A percentile compares a stretch with the other conserved stretches of the same genome.
Evolutionary conservation across 257 asterid genomes (phyloP).

Genomic region (Cynanchum wilfordii): DNA sequence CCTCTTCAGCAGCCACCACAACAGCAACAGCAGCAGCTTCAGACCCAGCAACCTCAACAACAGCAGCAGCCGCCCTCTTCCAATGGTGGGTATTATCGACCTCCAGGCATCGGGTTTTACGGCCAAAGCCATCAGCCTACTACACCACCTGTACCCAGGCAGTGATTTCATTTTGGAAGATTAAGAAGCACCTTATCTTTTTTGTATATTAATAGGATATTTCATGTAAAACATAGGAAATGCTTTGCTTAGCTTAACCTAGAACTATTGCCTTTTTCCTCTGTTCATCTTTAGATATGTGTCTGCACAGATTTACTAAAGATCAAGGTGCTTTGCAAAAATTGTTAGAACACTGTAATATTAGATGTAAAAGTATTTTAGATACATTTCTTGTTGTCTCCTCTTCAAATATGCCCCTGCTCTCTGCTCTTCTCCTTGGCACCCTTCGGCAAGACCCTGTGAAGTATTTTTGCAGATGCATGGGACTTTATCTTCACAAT

Average conservation of each 20-base stretch:
- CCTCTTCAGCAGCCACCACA: conserved; percentile 37
- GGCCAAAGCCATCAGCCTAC: conserved; percentile 83
- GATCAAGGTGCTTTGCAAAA: conserved; percentile 2
- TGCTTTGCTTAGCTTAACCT: neutral
- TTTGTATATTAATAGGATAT: conserved; percentile 36
- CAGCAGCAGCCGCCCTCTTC: conserved; percentile 36
- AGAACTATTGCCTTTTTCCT: neutral
- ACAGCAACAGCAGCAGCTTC: conserved; percentile 21
- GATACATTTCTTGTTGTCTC: neutral
- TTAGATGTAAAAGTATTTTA: neutral
- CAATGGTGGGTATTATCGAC: conserved; percentile 62
- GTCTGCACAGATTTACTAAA: neutral
- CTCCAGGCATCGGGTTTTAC: conserved; percentile 74
- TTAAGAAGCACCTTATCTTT: conserved; percentile 21
- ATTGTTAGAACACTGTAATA: conserved; percentile 4
- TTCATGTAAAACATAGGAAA: conserved; percentile 15
- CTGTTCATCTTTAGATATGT: neutral
- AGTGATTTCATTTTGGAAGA: conserved; percentile 34
- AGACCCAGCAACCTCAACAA: conserved; percentile 29
- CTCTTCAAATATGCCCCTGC: neutral
- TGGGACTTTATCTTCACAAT: no score
- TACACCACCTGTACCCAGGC: conserved; percentile 78
- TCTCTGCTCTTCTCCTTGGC: neutral
- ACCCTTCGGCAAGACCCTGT: no score
- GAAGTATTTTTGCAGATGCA: no score